Base-by-base conservation (phyloP, 2,329 filamentous ascomycete genomes). In the Penicillium vulpinum region DNA sequence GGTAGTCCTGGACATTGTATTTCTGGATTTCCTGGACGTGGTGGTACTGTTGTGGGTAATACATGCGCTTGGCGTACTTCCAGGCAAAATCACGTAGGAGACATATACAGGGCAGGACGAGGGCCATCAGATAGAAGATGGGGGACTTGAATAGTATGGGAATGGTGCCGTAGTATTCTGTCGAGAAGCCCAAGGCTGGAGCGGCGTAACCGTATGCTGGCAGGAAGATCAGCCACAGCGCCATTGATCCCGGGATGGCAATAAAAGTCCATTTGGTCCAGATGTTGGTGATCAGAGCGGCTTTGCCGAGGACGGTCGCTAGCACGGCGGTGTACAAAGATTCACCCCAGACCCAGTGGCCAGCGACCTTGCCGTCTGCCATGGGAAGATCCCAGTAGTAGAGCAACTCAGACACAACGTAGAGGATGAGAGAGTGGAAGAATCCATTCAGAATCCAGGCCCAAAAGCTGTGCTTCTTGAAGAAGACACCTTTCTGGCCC, bases 1-100 rank as follows among this genome's bases (percentile, higher is more conserved):
- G 84, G 77, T 99, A 99, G 78, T 99, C 94, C 78, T 99, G 94
- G 59, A 99, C 96, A 69, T 99, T 99, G 80, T 97, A 99, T 78
- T 99, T 99, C 76, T 99, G 94, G 67, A 99, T 99, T 79, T 99
- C 94, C 77, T 99, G 94, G 62, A 99, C 94, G 74, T 99, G 94
- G 68, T 99, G 94, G 71, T 99, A 99, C 41, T 91, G 87, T 77
- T 97, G 90, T 22, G 94, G 94, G 66, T 88, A 88, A 78, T 97
- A 99, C 92, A 99, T 97, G 63, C 94, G 85, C 81, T 96, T 97
- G 60, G 86, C 87, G 67, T 97, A 99, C 81, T 99, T 99, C 92
- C 93, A 99, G 3, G 88, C 87, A 75, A 96, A 90, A 73, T 99
- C 94, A 68, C 94, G 84, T 49, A 92, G 76, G 48, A 99, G 82